A percentile compares a stretch with the other conserved stretches of the same genome.
Evolutionary conservation across 352 stramenopile species (phyloP).

Genomic region (Phytopythium helicoides): DNA sequence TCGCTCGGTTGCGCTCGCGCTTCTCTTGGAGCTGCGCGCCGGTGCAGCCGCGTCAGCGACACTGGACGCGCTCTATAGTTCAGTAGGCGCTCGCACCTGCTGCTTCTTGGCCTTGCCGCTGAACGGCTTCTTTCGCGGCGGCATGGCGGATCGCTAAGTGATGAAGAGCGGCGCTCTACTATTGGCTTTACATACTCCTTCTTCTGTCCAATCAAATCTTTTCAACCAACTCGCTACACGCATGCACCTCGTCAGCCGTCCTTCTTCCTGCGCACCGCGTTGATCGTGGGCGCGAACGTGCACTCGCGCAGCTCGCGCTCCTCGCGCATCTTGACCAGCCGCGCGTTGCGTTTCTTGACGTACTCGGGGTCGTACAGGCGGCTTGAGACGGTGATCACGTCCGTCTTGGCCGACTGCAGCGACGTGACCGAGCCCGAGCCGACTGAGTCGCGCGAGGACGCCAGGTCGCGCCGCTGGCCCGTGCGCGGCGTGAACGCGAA

Average conservation of each 20-base stretch:
- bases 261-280: conserved; percentile 34
- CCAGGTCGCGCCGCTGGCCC: conserved; percentile 40
- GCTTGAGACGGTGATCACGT: conserved; percentile 72
- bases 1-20: conserved; percentile 56
- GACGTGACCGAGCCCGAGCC: conserved; percentile 53
- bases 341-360: conserved; percentile 70
- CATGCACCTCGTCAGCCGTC: no score
- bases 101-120: conserved; percentile 88
- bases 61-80: not conserved
- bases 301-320: conserved; percentile 81
- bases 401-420: conserved; percentile 73
- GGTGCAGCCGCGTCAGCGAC: not conserved
- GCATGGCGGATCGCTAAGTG: no score
- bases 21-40: conserved; percentile 61
- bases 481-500: conserved; percentile 60
- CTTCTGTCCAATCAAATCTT: not conserved
- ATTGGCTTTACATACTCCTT: no score
- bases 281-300: conserved; percentile 75
- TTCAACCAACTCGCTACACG: no score
- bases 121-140: conserved; percentile 73
- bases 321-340: conserved; percentile 69
- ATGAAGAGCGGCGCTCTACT: no score
- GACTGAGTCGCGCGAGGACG: conserved; percentile 67
- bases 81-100: conserved; percentile 32
- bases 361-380: conserved; percentile 86